Evolutionary conservation across 805 yeast species (phyloP).

Genomic region (Starmerella davenportii): DNA sequence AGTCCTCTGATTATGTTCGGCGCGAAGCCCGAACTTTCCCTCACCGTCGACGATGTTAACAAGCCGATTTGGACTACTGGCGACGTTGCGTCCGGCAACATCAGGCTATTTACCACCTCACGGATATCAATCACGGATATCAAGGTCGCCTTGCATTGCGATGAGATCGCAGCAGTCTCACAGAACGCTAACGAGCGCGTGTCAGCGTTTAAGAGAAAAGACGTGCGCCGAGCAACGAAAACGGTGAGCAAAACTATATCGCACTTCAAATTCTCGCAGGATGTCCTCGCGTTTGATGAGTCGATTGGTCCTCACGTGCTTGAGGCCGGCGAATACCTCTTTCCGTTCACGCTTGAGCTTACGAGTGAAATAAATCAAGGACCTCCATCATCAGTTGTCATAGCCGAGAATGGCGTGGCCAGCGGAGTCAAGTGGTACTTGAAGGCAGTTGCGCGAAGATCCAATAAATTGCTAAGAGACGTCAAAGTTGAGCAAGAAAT

Average conservation of each 20-base stretch:
- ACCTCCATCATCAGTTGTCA: slow-evolving; percentile 7
- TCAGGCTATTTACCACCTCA: slow-evolving; percentile 1
- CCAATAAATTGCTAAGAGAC: neutral
- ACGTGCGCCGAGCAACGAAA: neutral
- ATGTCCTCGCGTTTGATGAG: neutral
- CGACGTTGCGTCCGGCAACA: slow-evolving; percentile 6
- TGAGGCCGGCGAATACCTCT: slow-evolving; percentile 8
- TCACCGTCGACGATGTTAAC: slow-evolving; percentile 3
- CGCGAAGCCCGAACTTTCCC: neutral
- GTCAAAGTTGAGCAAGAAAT: neutral
- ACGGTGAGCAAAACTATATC: neutral
- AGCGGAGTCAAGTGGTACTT: slow-evolving; percentile 6
- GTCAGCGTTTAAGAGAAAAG: neutral
- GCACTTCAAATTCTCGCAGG: neutral
- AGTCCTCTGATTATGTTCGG: neutral
- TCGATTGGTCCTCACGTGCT: slow-evolving; percentile 1
- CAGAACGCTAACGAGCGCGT: neutral
- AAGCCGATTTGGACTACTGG: slow-evolving; percentile 10
- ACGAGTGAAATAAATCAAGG: slow-evolving; percentile 3
- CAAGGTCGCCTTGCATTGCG: slow-evolving; percentile 4
- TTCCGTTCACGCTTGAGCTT: slow-evolving; percentile 7
- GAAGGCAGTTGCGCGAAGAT: slow-evolving; percentile 1
- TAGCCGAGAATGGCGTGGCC: neutral
- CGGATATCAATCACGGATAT: slow-evolving; percentile 1
- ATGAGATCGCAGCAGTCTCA: slow-evolving; percentile 6